Conservation (phyloP, 1,139 yeast genomes). For the Pichia sp. region DNA sequence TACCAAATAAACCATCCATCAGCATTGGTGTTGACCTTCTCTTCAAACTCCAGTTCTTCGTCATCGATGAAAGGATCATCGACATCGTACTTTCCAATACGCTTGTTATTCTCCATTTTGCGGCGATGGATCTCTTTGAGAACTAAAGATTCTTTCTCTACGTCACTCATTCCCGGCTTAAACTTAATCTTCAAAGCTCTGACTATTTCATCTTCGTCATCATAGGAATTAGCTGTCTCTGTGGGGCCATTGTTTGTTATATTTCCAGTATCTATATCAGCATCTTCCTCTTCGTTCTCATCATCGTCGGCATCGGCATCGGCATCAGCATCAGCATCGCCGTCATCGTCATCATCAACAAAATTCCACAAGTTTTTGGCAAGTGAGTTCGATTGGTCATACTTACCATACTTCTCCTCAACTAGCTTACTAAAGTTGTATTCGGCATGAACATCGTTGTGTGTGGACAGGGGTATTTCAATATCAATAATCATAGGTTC, state of each 20-base stretch:
- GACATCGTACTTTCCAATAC: constrained; percentile 83
- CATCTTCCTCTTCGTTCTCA: constrained; percentile 25
- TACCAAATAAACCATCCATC: constrained; percentile 96
- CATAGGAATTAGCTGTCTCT: constrained; percentile 16
- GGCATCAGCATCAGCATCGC: constrained; percentile 50
- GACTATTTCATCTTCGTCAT: constrained; percentile 22
- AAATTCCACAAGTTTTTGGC: constrained; percentile 41
- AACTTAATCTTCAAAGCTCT: constrained; percentile 24
- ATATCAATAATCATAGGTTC: constrained; percentile 10
- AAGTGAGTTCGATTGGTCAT: constrained; percentile 45
- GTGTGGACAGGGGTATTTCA: constrained; percentile 18
- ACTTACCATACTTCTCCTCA: constrained; percentile 83
- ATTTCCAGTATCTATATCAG: constrained; percentile 7
- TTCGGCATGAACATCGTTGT: constrained; percentile 15
- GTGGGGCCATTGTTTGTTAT: constrained; percentile 18
- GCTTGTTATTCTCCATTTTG: constrained; percentile 52
- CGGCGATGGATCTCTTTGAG: constrained; percentile 35
- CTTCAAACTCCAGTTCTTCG: constrained; percentile 86
- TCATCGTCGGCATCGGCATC: constrained; percentile 21
- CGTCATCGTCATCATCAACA: constrained; percentile 58
- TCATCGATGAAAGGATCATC: constrained; percentile 98
- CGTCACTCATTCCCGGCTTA: constrained; percentile 26
- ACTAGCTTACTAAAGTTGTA: constrained; percentile 67
- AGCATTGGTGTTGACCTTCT: constrained; percentile 83
- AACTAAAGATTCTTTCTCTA: constrained; percentile 24